Conservation (phyloP, 2,329 filamentous ascomycete genomes). For the Delphinella strobiligena region DNA sequence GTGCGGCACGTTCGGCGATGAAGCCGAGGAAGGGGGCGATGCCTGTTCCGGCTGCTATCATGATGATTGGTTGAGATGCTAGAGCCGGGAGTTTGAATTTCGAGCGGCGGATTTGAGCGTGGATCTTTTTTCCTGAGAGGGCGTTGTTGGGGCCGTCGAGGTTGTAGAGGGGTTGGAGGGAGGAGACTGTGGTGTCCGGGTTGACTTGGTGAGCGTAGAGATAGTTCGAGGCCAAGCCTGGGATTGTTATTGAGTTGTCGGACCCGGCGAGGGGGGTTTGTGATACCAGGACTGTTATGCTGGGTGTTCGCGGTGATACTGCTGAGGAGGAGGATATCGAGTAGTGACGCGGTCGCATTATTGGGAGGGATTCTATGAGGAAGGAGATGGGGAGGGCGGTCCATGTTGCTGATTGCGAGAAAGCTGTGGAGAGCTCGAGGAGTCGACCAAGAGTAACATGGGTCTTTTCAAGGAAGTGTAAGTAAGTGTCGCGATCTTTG, state of each 20-base stretch:
- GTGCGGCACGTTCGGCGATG: conserved; percentile 27
- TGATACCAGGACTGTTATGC: conserved; percentile 29
- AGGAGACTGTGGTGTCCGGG: neutral
- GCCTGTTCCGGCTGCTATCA: conserved; percentile 41
- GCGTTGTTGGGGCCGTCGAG: conserved; percentile 1
- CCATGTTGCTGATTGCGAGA: conserved; percentile 18
- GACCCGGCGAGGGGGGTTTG: conserved; percentile 17
- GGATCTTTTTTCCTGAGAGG: neutral
- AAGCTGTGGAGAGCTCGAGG: conserved; percentile 17
- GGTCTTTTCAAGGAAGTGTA: neutral
- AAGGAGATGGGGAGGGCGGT: conserved; percentile 21
- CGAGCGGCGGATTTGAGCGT: conserved; percentile 29
- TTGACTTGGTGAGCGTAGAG: conserved; percentile 12
- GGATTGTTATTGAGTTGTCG: conserved; percentile 14
- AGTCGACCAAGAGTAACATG: conserved; percentile 28
- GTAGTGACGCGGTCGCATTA: conserved; percentile 22
- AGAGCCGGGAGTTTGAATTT: conserved; percentile 35
- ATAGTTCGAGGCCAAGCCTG: conserved; percentile 27
- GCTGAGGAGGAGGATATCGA: conserved; percentile 27
- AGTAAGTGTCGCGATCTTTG: conserved; percentile 17
- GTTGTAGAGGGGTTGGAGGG: conserved; percentile 5
- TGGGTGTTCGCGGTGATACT: conserved; percentile 20
- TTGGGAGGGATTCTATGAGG: conserved; percentile 19
- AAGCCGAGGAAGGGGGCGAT: conserved; percentile 37
- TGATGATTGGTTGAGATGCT: conserved; percentile 35